Conservation (phyloP, 2,329 filamentous ascomycete genomes). For the Lachnellula arida region DNA sequence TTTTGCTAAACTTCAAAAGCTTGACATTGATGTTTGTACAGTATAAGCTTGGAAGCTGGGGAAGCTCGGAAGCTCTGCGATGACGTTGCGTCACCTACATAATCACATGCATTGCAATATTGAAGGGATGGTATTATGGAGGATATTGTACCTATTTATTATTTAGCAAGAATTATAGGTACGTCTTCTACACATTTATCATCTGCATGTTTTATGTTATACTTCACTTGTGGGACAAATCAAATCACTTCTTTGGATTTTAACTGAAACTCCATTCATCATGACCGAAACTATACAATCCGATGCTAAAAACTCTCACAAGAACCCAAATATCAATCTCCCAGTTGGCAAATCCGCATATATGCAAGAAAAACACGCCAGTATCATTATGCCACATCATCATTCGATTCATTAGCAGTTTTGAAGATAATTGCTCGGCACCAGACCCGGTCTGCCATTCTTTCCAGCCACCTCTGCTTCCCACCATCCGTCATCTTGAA, state of each 20-base stretch:
- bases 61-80: not conserved
- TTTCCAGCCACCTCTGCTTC: conserved; percentile 85
- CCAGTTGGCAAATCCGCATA: not conserved
- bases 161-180: not conserved
- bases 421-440: conserved; percentile 62
- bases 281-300: not conserved
- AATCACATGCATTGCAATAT: not conserved
- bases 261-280: conserved; percentile 1
- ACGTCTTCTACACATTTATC: not conserved
- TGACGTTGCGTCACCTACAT: not conserved
- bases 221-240: not conserved
- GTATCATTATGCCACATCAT: not conserved
- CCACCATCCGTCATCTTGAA: conserved; percentile 99
- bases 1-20: not conserved
- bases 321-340: not conserved
- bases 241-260: not conserved
- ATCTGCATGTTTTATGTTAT: too few species aligned
- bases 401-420: conserved; percentile 23
- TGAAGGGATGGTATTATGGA: not conserved
- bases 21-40: not conserved
- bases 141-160: not conserved
- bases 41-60: not conserved
- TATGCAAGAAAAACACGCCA: not conserved
- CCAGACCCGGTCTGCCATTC: conserved; percentile 54
- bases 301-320: not conserved